A percentile compares a stretch with the other conserved stretches of the same genome.
phyloP scores from a whole-genome alignment of 345 rosid species.

The Citrus inodora region DNA sequence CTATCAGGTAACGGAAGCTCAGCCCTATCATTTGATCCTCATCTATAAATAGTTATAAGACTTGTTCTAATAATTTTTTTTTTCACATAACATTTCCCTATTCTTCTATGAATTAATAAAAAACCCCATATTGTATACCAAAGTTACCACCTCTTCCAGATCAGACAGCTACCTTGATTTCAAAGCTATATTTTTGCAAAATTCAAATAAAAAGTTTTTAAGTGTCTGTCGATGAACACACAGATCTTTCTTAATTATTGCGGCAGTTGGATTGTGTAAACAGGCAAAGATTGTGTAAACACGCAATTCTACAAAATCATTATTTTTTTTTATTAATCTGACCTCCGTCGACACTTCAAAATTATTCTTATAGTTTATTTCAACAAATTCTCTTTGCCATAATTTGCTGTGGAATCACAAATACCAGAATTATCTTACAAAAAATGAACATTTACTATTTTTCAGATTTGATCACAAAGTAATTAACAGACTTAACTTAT shows the following conservation, averaged over 20 bases:
- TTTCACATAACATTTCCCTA: too few relatives aligned
- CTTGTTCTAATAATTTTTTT: neutral
- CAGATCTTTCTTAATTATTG: neutral
- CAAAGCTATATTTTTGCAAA: neutral
- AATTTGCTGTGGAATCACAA: neutral
- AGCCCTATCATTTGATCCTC: neutral
- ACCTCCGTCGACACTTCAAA: neutral
- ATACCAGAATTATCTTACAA: neutral
- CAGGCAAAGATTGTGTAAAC: neutral
- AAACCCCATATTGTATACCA: neutral
- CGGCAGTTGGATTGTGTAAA: too few relatives aligned
- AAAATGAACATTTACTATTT: neutral
- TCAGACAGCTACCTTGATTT: too few relatives aligned
- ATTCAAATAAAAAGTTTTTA: neutral
- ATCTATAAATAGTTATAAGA: neutral
- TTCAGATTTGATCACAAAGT: neutral
- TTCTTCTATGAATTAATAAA: neutral
- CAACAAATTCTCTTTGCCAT: neutral
- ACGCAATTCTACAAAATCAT: neutral
- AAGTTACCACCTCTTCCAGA: neutral
- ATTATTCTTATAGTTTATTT: neutral
- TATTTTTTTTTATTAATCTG: neutral
- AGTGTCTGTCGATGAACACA: neutral
- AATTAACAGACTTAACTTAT: neutral
- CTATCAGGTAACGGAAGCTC: neutral